Evolutionary conservation across 345 rosid species (phyloP), one percentile per base, ranked within the genome.

Genomic region (Brassica cretica): DNA sequence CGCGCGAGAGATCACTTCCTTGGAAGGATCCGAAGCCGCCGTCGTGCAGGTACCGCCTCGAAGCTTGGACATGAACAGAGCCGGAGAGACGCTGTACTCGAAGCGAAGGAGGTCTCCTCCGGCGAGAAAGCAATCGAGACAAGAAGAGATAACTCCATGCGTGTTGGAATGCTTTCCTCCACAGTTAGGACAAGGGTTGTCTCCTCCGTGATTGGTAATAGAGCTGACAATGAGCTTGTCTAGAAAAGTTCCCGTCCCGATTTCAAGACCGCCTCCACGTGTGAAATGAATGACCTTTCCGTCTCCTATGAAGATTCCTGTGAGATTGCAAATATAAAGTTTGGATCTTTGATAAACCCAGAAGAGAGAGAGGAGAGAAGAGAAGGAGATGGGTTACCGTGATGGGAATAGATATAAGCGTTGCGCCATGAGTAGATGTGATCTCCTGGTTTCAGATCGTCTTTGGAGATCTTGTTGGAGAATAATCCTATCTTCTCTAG

Each of bases 31-130:
- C 3, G 94, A 84, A 11, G 76, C 0, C 25, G 97, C 93, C 12
- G 85, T 84, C 3, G 97, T 93, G 82, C 93, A 87, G 6, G 93
- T 91, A 7, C 98, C 98, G n/a, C 98, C 98, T 67, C 97, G 75
- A 0, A 44, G 72, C 55, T 68, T 89, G 29, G 84, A 84, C 29
- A 93, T 70, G 66, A 88, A 93, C 30, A 84, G 0, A 32, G 78
- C 86, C 1, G 56, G 68, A 1, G 91, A 82, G 76, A 85, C 89
- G 19, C 71, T 67, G 56, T 93, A 93, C 14, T 84, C 88, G 56
- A 90, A 93, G 68, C 79, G 82, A 79, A 84, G 86, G 41, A 89
- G 86, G 25, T 90, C 70, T 7, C 94, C 93, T 53, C 84, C 90
- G 0, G 72, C 46, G 53, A 93, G 91, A 73, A 93, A 93, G 33